Evolutionary conservation across 2,329 filamentous ascomycete genomes (phyloP), one percentile per base, ranked within the genome.

Genomic region (Fusarium setosum): DNA sequence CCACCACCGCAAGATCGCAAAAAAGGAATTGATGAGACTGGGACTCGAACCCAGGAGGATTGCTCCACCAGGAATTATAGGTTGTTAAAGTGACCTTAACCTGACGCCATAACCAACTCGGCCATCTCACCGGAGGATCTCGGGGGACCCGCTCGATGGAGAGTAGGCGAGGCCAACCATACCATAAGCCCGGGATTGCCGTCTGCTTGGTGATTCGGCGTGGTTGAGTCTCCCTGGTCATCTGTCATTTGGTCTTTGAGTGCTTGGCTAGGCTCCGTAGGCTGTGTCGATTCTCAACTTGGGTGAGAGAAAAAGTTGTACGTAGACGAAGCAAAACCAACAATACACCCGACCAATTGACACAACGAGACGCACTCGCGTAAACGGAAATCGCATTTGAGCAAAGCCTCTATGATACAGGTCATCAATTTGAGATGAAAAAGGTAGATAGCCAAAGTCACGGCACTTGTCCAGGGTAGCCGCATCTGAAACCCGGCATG

Each of bases 41-140:
- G 63, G 63, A 66, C 54, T 66, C 54, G 63, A 66, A 66, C 63
- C 63, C 60, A 66, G 60, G 63, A 65, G 63, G 63, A 65, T 65
- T 65, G 63, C 63, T 65, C 63, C 63, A 65, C 41, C 62, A 65
- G 62, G 62, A 65, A 65, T 52, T 15, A 44, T 52, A 51, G 40
- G 60, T 55, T 63, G 61, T 63, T 65, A 65, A 65, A 59, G 62
- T 65, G 51, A 63, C 62, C 62, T 65, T 65, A 65, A 65, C 62
- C 62, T 65, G 62, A 38, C 63, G 63, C 63, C 63, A 65, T 65
- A 65, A 65, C 63, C 63, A 65, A 65, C 63, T 66, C 63, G 63
- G 63, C 63, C 63, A 66, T 66, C 61, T 66, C 57, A 64, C 63
- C 63, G 24, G 37, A 47, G 24, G 41, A 26, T 52, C 31, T 45